Evolutionary conservation across 495 filamentous ascomycete species (phyloP), one percentile per base, ranked within the genome.

Genomic region (Apodospora peruviana): DNA sequence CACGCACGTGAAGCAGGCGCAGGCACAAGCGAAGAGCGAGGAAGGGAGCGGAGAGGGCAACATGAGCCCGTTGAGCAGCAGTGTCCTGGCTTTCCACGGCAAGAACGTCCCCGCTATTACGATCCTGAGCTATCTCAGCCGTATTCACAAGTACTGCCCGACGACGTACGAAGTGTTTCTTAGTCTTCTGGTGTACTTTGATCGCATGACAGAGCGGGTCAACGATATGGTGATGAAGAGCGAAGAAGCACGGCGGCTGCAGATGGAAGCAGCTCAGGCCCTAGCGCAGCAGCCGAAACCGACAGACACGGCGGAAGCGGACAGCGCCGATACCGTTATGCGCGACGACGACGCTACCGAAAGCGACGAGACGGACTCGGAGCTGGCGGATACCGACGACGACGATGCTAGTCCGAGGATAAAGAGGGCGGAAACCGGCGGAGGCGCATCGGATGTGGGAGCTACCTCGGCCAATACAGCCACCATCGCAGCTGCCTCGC

Each of bases 151-250:
- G 67, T 99, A 99, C 61, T 99, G 93, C 59, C 93, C 93, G 0
- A 97, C 94, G 3, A 97, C 93, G 4, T 99, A 96, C 65, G 93
- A 99, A 68, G 93, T 99, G 0, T 99, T 99, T 58, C 71, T 99
- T 35, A 95, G 89, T 53, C 65, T 99, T 57, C 70, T 99, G 43
- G 90, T 99, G 35, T 99, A 99, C 59, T 99, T 99, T 68, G 93
- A 99, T 62, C 85, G 93, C 25, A 99, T 99, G 93, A 95, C 94
- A 43, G 93, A 96, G 59, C 76, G 88, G 48, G 91, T 99, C 36
- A 99, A 97, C 60, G 79, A 70, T 14, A 59, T 72, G 60, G 73
- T 75, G 7, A 56, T 69, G 47, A 69, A 74, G 56, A 69, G 66
- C 27, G 71, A 75, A 43, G 63, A 69, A 39, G 50, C 57, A 19